These are phyloP conservation scores for Macadamia integrifolia DNA, from an alignment of 164 flowering plant species.

Conservation along the genomic window DNA sequence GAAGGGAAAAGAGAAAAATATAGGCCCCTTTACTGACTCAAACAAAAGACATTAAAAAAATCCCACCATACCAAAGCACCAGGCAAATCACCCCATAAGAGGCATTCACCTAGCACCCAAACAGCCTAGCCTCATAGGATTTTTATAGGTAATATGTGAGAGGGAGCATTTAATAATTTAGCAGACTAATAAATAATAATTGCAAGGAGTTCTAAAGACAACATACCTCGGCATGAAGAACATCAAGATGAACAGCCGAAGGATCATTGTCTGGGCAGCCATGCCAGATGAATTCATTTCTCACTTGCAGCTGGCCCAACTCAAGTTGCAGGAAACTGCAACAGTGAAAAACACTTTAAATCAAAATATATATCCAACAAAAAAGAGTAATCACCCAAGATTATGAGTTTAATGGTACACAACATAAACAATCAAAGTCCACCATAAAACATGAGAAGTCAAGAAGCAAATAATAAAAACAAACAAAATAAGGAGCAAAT, in stretches of 20 bases:
- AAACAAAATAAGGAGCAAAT: no score
- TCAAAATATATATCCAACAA: neutral
- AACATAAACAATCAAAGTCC: no score
- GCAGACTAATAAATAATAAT: no score
- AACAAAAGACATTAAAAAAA: no score
- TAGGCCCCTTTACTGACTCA: neutral
- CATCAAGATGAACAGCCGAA: constrained; percentile 91
- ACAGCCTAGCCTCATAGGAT: no score
- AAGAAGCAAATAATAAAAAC: no score
- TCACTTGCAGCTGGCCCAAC: constrained; percentile 68
- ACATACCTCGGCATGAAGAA: constrained; percentile 85
- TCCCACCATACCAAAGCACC: no score
- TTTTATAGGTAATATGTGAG: neutral
- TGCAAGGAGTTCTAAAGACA: neutral
- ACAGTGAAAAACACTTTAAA: neutral
- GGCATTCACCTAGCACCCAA: no score
- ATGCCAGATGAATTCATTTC: constrained; percentile 81
- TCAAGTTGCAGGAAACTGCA: constrained; percentile 94
- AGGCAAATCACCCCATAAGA: no score
- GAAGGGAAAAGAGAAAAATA: neutral
- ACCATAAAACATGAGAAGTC: no score
- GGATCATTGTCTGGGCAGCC: constrained; percentile 76
- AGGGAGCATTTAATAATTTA: neutral
- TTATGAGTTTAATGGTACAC: no score
- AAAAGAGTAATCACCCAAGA: no score